Evolutionary conservation across 495 filamentous ascomycete genomes (phyloP), one percentile per base, ranked within the genome.

Genomic region (Penicillium diatomitis): DNA sequence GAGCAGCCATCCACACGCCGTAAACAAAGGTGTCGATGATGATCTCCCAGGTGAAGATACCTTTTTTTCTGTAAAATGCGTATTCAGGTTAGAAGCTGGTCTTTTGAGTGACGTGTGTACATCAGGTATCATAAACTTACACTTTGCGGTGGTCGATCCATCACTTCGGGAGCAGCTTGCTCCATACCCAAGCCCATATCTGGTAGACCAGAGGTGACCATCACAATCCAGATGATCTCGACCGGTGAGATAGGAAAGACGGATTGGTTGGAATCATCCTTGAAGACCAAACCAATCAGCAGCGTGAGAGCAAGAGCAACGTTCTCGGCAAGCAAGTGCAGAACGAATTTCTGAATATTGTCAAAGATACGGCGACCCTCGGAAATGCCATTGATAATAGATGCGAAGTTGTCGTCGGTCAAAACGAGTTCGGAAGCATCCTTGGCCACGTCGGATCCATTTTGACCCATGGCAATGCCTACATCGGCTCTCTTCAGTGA

Each of bases 371-470:
- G 73, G 5, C 84, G 74, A 10, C 84, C 84, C 56, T 88, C 84
- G 53, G 85, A 79, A 39, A 87, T 78, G 6, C 83, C 82, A 41
- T 83, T 81, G 30, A 90, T 80, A 41, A 88, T 92, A 2, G 80
- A 84, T 9, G 86, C 87, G 57, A 94, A 94, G 65, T 90, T 90
- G 62, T 91, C 88, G 51, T 88, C 84, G 0, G 83, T 80, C 30
- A 95, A 72, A 9, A 95, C 81, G 62, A 95, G 81, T 52, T 88
- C 85, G 0, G 86, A 84, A 3, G 88, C 88, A 57, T 90, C 86
- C 59, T 88, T 90, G n/a, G 88, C 85, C 20, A 91, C 87, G 63
- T 95, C 88, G 31, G 81, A 85, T 2, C 88, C 87, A 10, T 77
- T 72, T 44, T 82, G 72, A 32, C 85, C 85, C 85, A 92, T 89